Conservation (phyloP, 1,284 basidiomycete genomes). For the Cutaneotrichosporon daszewskae region DNA sequence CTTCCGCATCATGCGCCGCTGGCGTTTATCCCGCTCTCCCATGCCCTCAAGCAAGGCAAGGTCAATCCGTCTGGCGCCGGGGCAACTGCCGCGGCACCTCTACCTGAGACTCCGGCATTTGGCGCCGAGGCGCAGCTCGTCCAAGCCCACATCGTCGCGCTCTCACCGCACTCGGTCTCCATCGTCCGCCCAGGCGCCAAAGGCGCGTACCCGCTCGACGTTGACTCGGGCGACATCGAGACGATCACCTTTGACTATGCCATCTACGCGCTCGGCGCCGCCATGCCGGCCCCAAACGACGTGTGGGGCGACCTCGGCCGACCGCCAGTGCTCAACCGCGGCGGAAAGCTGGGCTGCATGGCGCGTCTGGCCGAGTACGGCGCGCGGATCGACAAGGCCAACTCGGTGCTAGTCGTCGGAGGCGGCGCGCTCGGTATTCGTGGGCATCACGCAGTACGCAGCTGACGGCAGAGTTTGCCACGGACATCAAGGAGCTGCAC, state of each 20-base stretch:
- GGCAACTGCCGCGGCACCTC: too few relatives aligned
- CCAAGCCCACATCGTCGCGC: too few relatives aligned
- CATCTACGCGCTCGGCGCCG: conserved; percentile 47
- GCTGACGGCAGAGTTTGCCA: conserved; percentile 46
- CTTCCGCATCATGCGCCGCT: conserved; percentile 49
- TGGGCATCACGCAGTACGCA: conserved; percentile 20
- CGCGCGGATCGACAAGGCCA: conserved; percentile 36
- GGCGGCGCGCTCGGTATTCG: conserved; percentile 52
- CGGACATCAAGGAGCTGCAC: conserved; percentile 49
- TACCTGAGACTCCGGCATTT: too few relatives aligned
- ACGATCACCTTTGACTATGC: conserved; percentile 47
- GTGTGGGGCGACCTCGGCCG: conserved; percentile 36
- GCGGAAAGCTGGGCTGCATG: conserved; percentile 36
- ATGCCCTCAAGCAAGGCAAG: background rate
- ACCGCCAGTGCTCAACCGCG: conserved; percentile 13
- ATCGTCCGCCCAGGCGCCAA: conserved; percentile 37
- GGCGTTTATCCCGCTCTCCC: conserved; percentile 60
- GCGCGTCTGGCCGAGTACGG: conserved; percentile 25
- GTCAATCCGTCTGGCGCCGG: too few relatives aligned
- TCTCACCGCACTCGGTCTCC: conserved; percentile 51
- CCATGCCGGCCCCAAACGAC: conserved; percentile 45
- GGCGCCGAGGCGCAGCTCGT: too few relatives aligned
- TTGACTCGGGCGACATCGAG: conserved; percentile 10
- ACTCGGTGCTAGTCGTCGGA: conserved; percentile 48
- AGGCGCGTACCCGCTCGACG: conserved; percentile 8